Evolutionary conservation across 139 green algal species (phyloP), one percentile per base, ranked within the genome.

Genomic region (Chlorella sorokiniana): DNA sequence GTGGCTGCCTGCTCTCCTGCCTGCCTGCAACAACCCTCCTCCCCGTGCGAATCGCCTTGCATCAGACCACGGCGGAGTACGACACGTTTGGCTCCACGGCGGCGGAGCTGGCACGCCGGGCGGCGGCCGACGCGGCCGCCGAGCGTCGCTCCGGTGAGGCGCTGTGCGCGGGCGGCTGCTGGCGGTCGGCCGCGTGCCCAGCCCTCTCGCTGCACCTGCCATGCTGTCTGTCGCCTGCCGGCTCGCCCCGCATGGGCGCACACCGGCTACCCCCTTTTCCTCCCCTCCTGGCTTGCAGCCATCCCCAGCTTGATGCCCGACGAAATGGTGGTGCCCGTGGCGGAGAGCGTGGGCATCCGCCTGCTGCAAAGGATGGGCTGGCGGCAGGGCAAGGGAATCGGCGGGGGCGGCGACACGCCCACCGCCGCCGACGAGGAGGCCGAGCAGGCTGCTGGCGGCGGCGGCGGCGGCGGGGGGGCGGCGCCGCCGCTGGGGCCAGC

Each of bases 341-440:
- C 90, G 11, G 86, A 94, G 45, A 91, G 90, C 42, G 83, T 96
- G 27, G 95, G 96, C 45, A 86, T 98, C 63, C 81, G 90, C 54
- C 89, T 99, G 79, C 91, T 99, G 61, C 90, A 93, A 70, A 91
- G 90, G 76, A 98, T 99, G 96, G 96, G 96, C 5, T 99, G 96
- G 96, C 84, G 95, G 44, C 93, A 93, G 72, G 96, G 94, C 22
- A 90, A 91, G 40, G 94, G 93, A 37, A 85, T 97, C 69, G 73
- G 73, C 73, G 59, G 25, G 1, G 37, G 37, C 10, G 73, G 54
- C 10, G 70, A 77, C 31, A 44, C 45, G 11, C 42, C 70, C 44
- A 64, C 70, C 37, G 37, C 37, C 3, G 54, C 37, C 1, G 41
- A 61, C 23, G 69, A 64, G 41, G 63, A 68, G 52, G 38, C 51